A percentile compares a stretch with the other conserved stretches of the same genome.
Evolutionary conservation across 2,329 filamentous ascomycete species (phyloP).

Genomic region (Emergomyces pasteurianus): DNA sequence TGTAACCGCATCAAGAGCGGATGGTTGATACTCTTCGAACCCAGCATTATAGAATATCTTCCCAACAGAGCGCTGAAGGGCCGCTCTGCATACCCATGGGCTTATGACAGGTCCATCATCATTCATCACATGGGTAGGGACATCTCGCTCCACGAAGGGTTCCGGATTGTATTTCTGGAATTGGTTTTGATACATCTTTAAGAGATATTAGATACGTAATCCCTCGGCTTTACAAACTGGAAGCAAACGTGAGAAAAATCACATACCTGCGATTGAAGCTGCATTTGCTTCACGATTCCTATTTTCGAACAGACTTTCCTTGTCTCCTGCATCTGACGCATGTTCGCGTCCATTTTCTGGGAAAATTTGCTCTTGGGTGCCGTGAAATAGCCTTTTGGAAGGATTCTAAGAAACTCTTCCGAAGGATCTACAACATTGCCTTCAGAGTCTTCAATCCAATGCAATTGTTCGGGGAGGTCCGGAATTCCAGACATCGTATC

Average conservation of each 20-base stretch:
- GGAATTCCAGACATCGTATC: slow-evolving; percentile 76
- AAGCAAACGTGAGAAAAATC: not conserved
- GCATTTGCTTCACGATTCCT: slow-evolving; percentile 98
- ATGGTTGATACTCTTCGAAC: slow-evolving; percentile 94
- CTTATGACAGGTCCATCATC: slow-evolving; percentile 84
- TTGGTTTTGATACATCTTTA: slow-evolving; percentile 87
- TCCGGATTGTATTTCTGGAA: slow-evolving; percentile 93
- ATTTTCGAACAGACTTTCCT: slow-evolving; percentile 94
- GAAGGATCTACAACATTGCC: slow-evolving; percentile 80
- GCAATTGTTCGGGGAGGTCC: slow-evolving; percentile 63
- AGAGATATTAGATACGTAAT: slow-evolving; percentile 9
- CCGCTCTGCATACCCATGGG: slow-evolving; percentile 66
- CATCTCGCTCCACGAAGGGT: slow-evolving; percentile 75
- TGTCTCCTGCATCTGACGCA: slow-evolving; percentile 92
- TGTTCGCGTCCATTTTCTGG: slow-evolving; percentile 76
- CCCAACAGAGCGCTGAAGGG: slow-evolving; percentile 78
- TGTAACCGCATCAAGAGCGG: slow-evolving; percentile 78
- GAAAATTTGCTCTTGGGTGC: slow-evolving; percentile 63
- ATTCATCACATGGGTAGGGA: slow-evolving; percentile 77
- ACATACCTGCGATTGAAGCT: slow-evolving; percentile 82
- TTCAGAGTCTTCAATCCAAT: slow-evolving; percentile 82
- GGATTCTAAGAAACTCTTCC: slow-evolving; percentile 69
- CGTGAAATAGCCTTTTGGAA: slow-evolving; percentile 63
- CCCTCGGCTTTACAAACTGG: not conserved
- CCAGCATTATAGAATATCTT: slow-evolving; percentile 94